Percentiles rank a stretch among this genome's conserved stretches.
Evolutionary conservation across 768 basidiomycete species (phyloP).

Genomic region (Phylloporus sp.): DNA sequence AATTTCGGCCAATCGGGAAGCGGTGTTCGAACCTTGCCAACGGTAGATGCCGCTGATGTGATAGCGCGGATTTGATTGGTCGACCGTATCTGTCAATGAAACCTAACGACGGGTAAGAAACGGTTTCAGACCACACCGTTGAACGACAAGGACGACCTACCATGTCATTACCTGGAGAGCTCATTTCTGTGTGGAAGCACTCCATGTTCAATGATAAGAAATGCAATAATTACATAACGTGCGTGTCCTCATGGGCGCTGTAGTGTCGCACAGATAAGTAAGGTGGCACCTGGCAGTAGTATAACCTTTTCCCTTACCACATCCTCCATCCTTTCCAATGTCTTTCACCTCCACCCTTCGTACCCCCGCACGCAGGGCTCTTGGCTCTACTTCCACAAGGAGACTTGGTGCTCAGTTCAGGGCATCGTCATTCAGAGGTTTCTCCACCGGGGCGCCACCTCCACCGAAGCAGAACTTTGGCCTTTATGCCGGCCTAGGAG

Average conservation of each 20-base stretch:
- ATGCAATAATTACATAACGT: constrained; percentile 16
- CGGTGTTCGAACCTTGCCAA: neutral
- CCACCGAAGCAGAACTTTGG: constrained; percentile 51
- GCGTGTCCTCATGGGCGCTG: neutral
- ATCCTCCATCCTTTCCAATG: constrained; percentile 37
- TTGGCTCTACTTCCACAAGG: constrained; percentile 27
- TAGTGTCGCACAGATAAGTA: constrained; percentile 13
- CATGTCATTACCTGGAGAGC: neutral
- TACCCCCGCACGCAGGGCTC: constrained; percentile 45
- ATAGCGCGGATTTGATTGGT: neutral
- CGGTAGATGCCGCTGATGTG: neutral
- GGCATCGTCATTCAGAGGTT: constrained; percentile 48
- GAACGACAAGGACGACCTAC: neutral
- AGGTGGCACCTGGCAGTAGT: neutral
- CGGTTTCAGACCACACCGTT: neutral
- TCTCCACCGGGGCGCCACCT: constrained; percentile 50
- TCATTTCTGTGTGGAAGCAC: no score
- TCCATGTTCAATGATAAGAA: no score
- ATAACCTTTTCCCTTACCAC: neutral
- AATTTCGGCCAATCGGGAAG: neutral
- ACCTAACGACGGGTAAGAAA: neutral
- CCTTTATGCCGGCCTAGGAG: constrained; percentile 60
- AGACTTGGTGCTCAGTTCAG: constrained; percentile 33
- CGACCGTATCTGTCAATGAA: neutral
- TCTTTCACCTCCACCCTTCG: constrained; percentile 51